Evolutionary conservation across 1,139 yeast genomes (phyloP), one percentile per base, ranked within the genome.

Genomic region (Pichia sp.): DNA sequence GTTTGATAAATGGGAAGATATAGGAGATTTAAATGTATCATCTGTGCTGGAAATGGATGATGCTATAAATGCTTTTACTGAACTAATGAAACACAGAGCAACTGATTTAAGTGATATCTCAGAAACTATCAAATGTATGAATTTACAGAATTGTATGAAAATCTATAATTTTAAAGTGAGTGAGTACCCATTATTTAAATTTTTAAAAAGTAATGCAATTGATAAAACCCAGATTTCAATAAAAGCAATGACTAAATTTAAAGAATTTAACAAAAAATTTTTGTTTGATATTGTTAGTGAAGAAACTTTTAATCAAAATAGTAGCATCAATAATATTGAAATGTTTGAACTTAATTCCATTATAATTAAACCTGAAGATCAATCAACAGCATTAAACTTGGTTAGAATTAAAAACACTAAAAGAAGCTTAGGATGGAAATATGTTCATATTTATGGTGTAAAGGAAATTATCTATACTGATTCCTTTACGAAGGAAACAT

Each of bases 1-100:
- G 3, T 42, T 36, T 36, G 42, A 42, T 2, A 45, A 28, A 34
- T 45, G 50, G 50, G 46, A 47, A 16, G 44, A 47, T 33, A 28
- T 42, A 22, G 50, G 50, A 1, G 41, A 39, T 23, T 31, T 40
- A 5, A 40, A 29, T n/a, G 40, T 39, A 12, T 16, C 32, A 32
- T 47, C 48, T 4, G 9, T 30, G 9, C 30, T 30, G 9, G 23
- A 35, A 20, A 37, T 42, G 40, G 25, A 32, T 25, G 26, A 26
- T 8, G 20, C 40, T 1, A 33, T 46, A 5, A 20, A 40, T 4
- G 6, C 29, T 9, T 40, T 37, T 10, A 25, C 25, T 11, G 20
- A 37, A 10, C 6, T 40, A 23, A 32, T 38, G 3, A 30, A 38
- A 4, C 11, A 40, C n/a, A 29, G 30, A 23, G 6, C 30, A 24